Base-by-base conservation (phyloP, 225 moss, liverwort and hornwort genomes). In the Lunularia cruciata region DNA sequence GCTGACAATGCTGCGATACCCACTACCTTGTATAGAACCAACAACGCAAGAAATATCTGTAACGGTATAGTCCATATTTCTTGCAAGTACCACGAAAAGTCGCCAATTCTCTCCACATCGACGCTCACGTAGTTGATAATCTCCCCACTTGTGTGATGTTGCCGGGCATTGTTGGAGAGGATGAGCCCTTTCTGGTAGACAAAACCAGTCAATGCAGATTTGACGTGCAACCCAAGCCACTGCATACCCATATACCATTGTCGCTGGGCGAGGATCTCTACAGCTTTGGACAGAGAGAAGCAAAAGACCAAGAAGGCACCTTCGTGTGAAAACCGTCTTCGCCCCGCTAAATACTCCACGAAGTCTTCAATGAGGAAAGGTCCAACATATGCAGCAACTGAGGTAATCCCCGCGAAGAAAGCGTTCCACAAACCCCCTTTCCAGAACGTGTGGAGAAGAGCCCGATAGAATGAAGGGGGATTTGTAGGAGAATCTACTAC, bases 321-420 rank as follows among this genome's bases (percentile, higher is more conserved):
- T 47, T 92, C 88, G 42, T 75, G 35, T 0, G 26, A 43, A 15
- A 86, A 90, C 43, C 89, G 78, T 22, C 87, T 87, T 67, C 87
- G 77, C 27, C 92, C 96, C 23, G 80, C 89, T 63, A 96, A 72
- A 78, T 92, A 90, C 78, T 96, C 92, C 23, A 96, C 92, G 46
- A 96, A 92, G 60, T 96, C 92, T 27, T 89, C 84, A 49, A 96
- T 85, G 36, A 92, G 70, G 45, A 76, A 79, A 6, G 92, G 95
- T 16, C 95, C 92, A 31, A 90, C 76, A 60, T 87, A 92, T 12
- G 76, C 65, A 8, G 84, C 67, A 32, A 80, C 42, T 3, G 86
- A 79, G 52, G 72, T 84, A 18, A 13, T n/a, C 20, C 75, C 43
- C 6, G 90, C 90, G 45, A 85, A 75, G 54, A 76, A 35, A 39